phyloP scores from a whole-genome alignment of 352 stramenopile genomes.

The Phytophthora agathidicida region DNA sequence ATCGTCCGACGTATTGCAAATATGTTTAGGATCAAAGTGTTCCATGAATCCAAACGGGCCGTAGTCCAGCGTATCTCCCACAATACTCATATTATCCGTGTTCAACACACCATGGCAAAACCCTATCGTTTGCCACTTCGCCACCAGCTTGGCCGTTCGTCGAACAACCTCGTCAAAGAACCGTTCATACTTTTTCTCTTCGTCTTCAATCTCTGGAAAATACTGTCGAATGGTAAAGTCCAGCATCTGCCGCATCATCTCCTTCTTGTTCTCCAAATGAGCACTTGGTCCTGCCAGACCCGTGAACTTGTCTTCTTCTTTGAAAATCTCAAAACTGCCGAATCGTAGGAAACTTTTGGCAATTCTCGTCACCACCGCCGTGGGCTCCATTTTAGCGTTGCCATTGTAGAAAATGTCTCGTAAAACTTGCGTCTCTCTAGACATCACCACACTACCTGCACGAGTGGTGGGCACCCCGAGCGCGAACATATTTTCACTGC shows the following conservation, averaged over 20 bases:
- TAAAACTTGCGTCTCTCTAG: slow-evolving; percentile 68
- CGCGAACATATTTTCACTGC: slow-evolving; percentile 95
- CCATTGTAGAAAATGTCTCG: slow-evolving; percentile 92
- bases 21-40: slow-evolving; percentile 82
- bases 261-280: slow-evolving; percentile 61
- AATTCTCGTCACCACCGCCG: slow-evolving; percentile 88
- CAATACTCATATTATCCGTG: slow-evolving; percentile 93
- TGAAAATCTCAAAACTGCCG: slow-evolving; percentile 97
- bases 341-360: slow-evolving; percentile 95
- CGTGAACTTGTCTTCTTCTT: slow-evolving; percentile 66
- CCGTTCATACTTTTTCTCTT: slow-evolving; percentile 33
- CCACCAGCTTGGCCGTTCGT: slow-evolving; percentile 82
- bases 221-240: slow-evolving; percentile 81
- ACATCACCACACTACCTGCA: slow-evolving; percentile 82
- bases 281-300: slow-evolving; percentile 74
- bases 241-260: slow-evolving; percentile 79
- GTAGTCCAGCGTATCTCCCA: slow-evolving; percentile 93
- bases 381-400: slow-evolving; percentile 81
- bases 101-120: slow-evolving; percentile 94
- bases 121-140: slow-evolving; percentile 84
- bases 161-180: slow-evolving; percentile 75
- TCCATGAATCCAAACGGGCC: slow-evolving; percentile 94
- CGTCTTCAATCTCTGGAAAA: slow-evolving; percentile 55
- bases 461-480: slow-evolving; percentile 95
- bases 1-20: slow-evolving; percentile 87